Percentiles rank a stretch among this genome's conserved stretches.
Evolutionary conservation across 306 rosid genomes (phyloP).

Genomic region (Fagus crenata): DNA sequence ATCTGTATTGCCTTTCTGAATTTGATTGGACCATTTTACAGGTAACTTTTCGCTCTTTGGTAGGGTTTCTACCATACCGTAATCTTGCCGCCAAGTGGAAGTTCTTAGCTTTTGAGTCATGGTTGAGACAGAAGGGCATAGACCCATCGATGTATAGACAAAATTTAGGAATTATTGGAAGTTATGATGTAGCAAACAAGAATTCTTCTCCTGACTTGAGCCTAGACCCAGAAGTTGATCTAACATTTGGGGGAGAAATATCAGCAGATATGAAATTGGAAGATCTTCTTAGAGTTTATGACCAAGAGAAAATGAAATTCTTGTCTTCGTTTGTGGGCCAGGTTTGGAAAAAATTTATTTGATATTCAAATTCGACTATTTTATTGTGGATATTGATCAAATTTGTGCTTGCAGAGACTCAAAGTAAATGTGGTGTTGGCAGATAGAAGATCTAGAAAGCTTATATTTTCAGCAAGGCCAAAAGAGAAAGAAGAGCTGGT

Average conservation of each 20-base stretch:
- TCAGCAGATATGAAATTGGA: conserved; percentile 83
- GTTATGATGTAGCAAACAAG: conserved; percentile 45
- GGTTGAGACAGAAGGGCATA: conserved; percentile 85
- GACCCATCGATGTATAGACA: conserved; percentile 76
- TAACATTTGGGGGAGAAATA: conserved; percentile 44
- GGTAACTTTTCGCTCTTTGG: conserved; percentile 85
- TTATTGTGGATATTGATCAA: conserved; percentile 28
- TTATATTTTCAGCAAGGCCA: conserved; percentile 69
- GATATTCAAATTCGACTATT: conserved; percentile 23
- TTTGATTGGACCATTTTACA: conserved; percentile 45
- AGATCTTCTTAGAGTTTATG: conserved; percentile 73
- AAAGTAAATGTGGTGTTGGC: conserved; percentile 61
- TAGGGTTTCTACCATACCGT: conserved; percentile 92
- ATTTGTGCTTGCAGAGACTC: conserved; percentile 60
- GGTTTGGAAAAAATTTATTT: conserved; percentile 49
- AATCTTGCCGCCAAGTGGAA: conserved; percentile 84
- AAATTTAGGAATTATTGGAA: conserved; percentile 54
- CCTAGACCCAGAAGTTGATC: conserved; percentile 35
- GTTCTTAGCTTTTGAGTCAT: conserved; percentile 93
- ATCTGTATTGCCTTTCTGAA: conserved; percentile 31
- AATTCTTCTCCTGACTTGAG: conserved; percentile 33
- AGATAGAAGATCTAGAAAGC: conserved; percentile 71
- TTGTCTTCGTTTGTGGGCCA: conserved; percentile 86
- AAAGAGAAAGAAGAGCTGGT: conserved; percentile 73
- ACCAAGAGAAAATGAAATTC: conserved; percentile 72